A percentile compares a stretch with the other conserved stretches of the same genome.
Conservation (phyloP, 768 basidiomycete species). For the Russula olivacea region DNA sequence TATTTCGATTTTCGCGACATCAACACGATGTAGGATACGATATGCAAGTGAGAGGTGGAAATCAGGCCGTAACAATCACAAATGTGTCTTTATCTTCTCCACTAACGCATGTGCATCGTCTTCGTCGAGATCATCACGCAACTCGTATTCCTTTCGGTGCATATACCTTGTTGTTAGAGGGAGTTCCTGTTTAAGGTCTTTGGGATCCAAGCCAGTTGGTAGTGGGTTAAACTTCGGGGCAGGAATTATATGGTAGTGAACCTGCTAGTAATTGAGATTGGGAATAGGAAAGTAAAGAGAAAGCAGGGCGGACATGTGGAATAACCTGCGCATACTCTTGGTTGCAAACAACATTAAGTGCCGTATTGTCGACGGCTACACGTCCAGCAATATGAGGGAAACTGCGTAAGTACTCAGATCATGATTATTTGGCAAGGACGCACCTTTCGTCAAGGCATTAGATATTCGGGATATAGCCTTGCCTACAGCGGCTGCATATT, state of each 20-base stretch:
- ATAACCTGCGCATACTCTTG: conserved; percentile 80
- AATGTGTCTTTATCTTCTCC: conserved; percentile 34
- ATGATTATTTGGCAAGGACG: conserved; percentile 12
- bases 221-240: conserved; percentile 45
- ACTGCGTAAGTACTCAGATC: background rate
- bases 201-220: conserved; percentile 10
- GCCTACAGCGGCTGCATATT: conserved; percentile 54
- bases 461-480: conserved; percentile 56
- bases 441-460: conserved; percentile 57
- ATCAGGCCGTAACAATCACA: conserved; percentile 3
- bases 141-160: conserved; percentile 55
- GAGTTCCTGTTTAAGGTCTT: conserved; percentile 21
- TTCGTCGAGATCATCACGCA: conserved; percentile 53
- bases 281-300: background rate
- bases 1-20: too few relatives aligned
- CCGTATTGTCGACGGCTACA: conserved; percentile 57
- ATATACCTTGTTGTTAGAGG: conserved; percentile 46
- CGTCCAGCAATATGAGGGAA: background rate
- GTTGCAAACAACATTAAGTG: conserved; percentile 70
- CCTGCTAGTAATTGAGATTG: conserved; percentile 35
- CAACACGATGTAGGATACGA: too few relatives aligned
- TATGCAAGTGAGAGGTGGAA: background rate
- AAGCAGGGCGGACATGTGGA: conserved; percentile 50
- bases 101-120: conserved; percentile 46
- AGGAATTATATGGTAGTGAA: conserved; percentile 73